Conservation (phyloP, 2,329 filamentous ascomycete genomes). For the Aureobasidium sp. region DNA sequence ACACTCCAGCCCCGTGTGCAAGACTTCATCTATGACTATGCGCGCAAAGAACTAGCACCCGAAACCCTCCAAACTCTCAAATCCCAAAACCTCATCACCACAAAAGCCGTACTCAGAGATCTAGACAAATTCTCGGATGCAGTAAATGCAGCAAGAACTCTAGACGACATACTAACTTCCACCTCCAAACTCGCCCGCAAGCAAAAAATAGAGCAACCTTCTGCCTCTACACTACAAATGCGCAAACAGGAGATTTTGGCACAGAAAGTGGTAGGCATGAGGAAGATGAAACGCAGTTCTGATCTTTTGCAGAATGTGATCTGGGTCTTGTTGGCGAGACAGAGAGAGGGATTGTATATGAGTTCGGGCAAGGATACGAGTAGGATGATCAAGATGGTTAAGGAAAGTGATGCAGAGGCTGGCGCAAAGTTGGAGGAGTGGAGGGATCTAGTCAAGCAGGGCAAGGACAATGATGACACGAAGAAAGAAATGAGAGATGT, state of each 20-base stretch:
- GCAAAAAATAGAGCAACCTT: constrained; percentile 23
- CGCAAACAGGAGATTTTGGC: constrained; percentile 21
- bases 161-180: constrained; percentile 22
- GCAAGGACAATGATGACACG: constrained; percentile 22
- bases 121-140: constrained; percentile 25
- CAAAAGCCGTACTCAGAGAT: constrained; percentile 22
- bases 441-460: constrained; percentile 26
- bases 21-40: constrained; percentile 23
- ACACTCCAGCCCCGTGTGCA: constrained; percentile 20
- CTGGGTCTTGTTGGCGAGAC: constrained; percentile 27
- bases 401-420: constrained; percentile 22
- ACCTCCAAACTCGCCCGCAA: constrained; percentile 24
- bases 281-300: constrained; percentile 23
- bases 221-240: constrained; percentile 14
- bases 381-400: constrained; percentile 29
- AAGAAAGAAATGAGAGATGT: constrained; percentile 25
- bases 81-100: constrained; percentile 20
- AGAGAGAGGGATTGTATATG: constrained; percentile 24
- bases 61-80: constrained; percentile 16
- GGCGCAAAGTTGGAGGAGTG: constrained; percentile 23
- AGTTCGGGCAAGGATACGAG: constrained; percentile 31
- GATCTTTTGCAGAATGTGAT: constrained; percentile 30
- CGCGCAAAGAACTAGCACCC: constrained; percentile 22
- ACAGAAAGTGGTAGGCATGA: constrained; percentile 23
- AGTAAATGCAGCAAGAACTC: constrained; percentile 19